Evolutionary conservation across 345 rosid genomes (phyloP).

Genomic region (Camelina sativa): DNA sequence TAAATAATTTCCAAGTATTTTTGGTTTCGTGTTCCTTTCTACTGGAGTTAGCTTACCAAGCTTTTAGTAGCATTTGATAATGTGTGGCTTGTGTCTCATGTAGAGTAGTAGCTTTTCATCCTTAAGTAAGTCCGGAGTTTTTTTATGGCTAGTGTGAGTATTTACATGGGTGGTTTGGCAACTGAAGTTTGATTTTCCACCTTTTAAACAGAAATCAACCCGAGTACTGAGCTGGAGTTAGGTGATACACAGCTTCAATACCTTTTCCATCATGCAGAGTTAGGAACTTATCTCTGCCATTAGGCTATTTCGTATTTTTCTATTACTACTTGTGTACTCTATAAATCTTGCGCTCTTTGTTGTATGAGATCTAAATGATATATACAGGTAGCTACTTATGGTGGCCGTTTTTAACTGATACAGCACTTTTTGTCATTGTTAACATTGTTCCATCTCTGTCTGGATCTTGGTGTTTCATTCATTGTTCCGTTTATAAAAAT

Average conservation of each 20-base stretch:
- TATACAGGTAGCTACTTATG: slow-evolving; percentile 25
- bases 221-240: slow-evolving; percentile 45
- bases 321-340: slow-evolving; percentile 29
- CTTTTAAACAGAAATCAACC: slow-evolving; percentile 44
- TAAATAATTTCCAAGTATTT: neutral
- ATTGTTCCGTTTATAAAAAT: slow-evolving; percentile 1
- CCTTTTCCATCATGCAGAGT: slow-evolving; percentile 47
- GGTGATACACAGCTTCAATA: slow-evolving; percentile 46
- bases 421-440: slow-evolving; percentile 23
- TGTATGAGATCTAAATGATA: slow-evolving; percentile 41
- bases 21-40: too few species aligned
- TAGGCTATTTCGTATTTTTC: slow-evolving; percentile 33
- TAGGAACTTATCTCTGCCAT: slow-evolving; percentile 42
- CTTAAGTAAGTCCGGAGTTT: slow-evolving; percentile 18
- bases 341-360: neutral
- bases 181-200: slow-evolving; percentile 40
- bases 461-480: slow-evolving; percentile 20
- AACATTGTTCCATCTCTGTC: slow-evolving; percentile 24
- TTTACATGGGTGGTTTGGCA: slow-evolving; percentile 32
- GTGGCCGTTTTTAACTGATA: slow-evolving; percentile 11
- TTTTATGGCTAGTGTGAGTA: slow-evolving; percentile 32
- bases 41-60: slow-evolving; percentile 1
- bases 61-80: slow-evolving; percentile 13
- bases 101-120: slow-evolving; percentile 18
- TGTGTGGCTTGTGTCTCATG: slow-evolving; percentile 21